Conservation (phyloP, 768 basidiomycete genomes). For the Mycena rebaudengoi region DNA sequence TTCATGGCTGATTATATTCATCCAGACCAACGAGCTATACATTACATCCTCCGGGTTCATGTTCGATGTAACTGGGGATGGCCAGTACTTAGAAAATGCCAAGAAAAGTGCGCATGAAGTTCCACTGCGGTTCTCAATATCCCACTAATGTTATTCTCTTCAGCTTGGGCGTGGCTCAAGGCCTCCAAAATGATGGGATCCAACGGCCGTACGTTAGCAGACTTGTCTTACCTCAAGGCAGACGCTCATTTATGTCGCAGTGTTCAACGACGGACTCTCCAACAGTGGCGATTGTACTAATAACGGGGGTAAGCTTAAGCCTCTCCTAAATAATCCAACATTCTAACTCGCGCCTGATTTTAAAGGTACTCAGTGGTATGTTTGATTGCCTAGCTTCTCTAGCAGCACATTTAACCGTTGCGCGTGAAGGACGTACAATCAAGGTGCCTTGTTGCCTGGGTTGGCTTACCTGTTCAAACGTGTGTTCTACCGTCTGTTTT, state of each 20-base stretch:
- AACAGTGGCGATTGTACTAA: constrained; percentile 22
- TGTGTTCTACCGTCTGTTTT: not conserved
- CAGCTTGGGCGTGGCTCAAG: constrained; percentile 29
- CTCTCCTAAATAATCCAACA: no score
- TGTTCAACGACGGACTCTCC: constrained; percentile 26
- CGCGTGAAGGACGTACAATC: constrained; percentile 22
- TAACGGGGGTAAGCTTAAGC: no score
- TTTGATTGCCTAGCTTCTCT: not conserved
- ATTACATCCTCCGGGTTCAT: constrained; percentile 25
- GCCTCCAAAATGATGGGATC: constrained; percentile 21
- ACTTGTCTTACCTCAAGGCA: not conserved
- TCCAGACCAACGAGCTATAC: constrained; percentile 28
- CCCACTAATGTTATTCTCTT: not conserved
- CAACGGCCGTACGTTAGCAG: constrained; percentile 23
- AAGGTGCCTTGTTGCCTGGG: constrained; percentile 26
- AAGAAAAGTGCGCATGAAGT: constrained; percentile 7
- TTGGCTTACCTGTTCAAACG: constrained; percentile 26
- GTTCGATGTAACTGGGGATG: constrained; percentile 24
- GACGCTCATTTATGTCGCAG: not conserved
- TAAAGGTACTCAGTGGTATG: constrained; percentile 29
- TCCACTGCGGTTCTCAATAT: not conserved
- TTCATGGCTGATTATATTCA: no score
- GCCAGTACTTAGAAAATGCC: constrained; percentile 16
- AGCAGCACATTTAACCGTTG: not conserved
- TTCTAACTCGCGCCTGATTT: no score